A percentile compares a stretch with the other conserved stretches of the same genome.
These are phyloP conservation scores for Stagonosporopsis chrysanthemi DNA, from an alignment of 2,329 filamentous ascomycete genomes.

Conservation along the genomic window DNA sequence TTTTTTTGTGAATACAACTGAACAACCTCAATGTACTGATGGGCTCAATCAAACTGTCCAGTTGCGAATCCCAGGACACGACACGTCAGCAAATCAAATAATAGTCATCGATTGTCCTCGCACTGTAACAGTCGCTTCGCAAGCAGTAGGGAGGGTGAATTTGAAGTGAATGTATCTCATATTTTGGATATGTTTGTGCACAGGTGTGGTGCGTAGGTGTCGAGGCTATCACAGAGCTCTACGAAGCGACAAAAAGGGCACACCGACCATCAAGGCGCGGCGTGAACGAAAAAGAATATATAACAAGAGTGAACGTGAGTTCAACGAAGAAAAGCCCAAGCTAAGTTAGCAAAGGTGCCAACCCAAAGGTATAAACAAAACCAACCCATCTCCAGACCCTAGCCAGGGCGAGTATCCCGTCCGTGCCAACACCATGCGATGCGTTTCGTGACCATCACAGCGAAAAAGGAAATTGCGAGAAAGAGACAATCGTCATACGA, in stretches of 20 bases:
- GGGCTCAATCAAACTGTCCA: too few species aligned
- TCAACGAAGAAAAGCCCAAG: constrained; percentile 8
- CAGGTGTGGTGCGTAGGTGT: constrained; percentile 11
- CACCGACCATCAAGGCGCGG: constrained; percentile 17
- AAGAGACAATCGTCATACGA: constrained; percentile 5
- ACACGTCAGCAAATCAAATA: too few species aligned
- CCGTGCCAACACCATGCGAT: constrained; percentile 36
- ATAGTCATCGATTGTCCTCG: too few species aligned
- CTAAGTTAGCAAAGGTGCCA: constrained; percentile 8
- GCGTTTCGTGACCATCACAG: constrained; percentile 22
- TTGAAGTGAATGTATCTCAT: constrained; percentile 11
- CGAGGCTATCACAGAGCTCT: constrained; percentile 18
- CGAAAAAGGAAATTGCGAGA: constrained; percentile 13
- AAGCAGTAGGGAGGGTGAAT: background rate
- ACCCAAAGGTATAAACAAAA: constrained; percentile 26
- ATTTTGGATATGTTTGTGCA: constrained; percentile 11
- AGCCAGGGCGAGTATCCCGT: constrained; percentile 20
- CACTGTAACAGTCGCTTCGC: too few species aligned
- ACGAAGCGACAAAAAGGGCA: constrained; percentile 10
- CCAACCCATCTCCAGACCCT: constrained; percentile 23
- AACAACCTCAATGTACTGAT: too few species aligned
- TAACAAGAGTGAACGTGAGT: constrained; percentile 13
- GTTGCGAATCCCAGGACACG: too few species aligned
- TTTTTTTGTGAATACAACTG: too few species aligned
- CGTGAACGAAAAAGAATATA: constrained; percentile 22